Conservation (phyloP, 495 filamentous ascomycete species). For the Penicillium subrubescens region DNA sequence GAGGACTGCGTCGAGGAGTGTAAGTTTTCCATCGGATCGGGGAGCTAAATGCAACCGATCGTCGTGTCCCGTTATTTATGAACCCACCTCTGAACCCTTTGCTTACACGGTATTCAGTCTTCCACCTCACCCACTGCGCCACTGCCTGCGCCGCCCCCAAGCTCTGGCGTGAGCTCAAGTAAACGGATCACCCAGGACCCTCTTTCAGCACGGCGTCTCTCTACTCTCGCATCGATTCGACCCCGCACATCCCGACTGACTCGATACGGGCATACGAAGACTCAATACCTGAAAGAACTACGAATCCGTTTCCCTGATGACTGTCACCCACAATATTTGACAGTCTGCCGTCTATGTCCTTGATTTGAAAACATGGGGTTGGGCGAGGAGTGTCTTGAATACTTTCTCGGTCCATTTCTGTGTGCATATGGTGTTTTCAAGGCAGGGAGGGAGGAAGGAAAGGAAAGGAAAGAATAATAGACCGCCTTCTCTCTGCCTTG, state of each 20-base stretch:
- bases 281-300: constrained; percentile 16
- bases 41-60: not conserved
- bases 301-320: constrained; percentile 27
- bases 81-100: not conserved
- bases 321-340: constrained; percentile 17
- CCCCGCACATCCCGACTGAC: constrained; percentile 1
- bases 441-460: constrained; percentile 28
- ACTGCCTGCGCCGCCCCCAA: constrained; percentile 90
- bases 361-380: constrained; percentile 26
- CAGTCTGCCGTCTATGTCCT: constrained; percentile 30
- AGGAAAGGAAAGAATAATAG: constrained; percentile 32
- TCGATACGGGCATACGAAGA: constrained; percentile 14
- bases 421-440: constrained; percentile 39
- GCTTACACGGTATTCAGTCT: constrained; percentile 63
- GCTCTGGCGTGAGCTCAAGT: constrained; percentile 89
- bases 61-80: not conserved
- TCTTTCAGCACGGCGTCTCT: constrained; percentile 13
- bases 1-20: constrained; percentile 99
- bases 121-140: constrained; percentile 96
- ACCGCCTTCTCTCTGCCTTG: constrained; percentile 37
- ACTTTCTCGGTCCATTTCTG: constrained; percentile 15
- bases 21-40: constrained; percentile 53
- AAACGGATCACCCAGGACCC: constrained; percentile 43
- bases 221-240: constrained; percentile 14
- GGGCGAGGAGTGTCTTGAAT: constrained; percentile 8